A percentile compares a stretch with the other conserved stretches of the same genome.
These are phyloP conservation scores for Leptographium procerum DNA, from an alignment of 2,329 filamentous ascomycete species.

Conservation along the genomic window DNA sequence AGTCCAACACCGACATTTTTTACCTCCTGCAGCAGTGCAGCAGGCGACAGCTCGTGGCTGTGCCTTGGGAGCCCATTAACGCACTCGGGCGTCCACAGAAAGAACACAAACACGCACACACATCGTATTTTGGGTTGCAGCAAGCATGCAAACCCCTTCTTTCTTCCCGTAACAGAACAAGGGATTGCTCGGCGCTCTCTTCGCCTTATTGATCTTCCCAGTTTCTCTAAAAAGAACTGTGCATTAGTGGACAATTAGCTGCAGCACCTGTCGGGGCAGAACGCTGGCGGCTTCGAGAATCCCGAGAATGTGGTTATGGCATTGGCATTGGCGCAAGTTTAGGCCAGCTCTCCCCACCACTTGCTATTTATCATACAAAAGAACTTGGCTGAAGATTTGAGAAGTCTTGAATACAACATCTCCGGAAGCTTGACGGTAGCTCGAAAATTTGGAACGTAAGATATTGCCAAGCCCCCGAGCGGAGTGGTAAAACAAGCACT, in stretches of 20 bases:
- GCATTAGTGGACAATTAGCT: constrained; percentile 1
- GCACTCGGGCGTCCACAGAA: neutral
- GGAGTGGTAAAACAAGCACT: too few relatives aligned
- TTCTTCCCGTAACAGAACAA: neutral
- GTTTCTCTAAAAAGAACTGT: constrained; percentile 2
- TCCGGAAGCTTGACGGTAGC: neutral
- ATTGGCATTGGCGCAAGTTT: neutral
- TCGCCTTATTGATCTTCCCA: neutral
- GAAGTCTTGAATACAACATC: neutral
- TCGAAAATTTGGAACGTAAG: neutral
- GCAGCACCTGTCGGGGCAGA: neutral
- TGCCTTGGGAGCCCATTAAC: neutral
- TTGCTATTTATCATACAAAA: neutral
- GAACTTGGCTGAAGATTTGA: neutral
- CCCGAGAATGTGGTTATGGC: constrained; percentile 4
- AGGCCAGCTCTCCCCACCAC: neutral
- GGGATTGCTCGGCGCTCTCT: neutral
- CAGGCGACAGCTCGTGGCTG: neutral
- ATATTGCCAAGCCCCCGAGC: neutral
- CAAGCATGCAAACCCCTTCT: neutral
- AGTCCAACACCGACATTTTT: neutral
- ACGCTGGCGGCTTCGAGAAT: neutral
- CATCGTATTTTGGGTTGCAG: too few relatives aligned
- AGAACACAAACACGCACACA: too few relatives aligned
- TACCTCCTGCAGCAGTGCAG: neutral